These are phyloP conservation scores for Beta macrorhiza DNA, from an alignment of 179 eudicot genomes.

Conservation along the genomic window DNA sequence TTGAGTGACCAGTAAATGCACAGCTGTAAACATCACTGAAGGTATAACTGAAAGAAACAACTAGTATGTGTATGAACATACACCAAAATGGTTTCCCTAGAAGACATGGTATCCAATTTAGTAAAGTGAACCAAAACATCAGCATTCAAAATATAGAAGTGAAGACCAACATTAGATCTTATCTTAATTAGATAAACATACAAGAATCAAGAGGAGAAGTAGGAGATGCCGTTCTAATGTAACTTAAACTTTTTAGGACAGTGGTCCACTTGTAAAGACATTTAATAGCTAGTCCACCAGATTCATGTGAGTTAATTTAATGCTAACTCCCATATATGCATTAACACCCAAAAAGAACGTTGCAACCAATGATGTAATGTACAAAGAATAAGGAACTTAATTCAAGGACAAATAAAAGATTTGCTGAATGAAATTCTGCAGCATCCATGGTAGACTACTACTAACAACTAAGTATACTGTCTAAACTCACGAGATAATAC, in stretches of 20 bases:
- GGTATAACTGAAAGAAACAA: background rate
- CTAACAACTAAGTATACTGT: conserved; percentile 16
- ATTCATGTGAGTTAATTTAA: conserved; percentile 70
- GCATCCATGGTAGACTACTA: background rate
- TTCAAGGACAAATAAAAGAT: conserved; percentile 12
- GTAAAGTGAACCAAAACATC: conserved; percentile 12
- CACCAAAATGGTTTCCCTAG: background rate
- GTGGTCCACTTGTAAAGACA: conserved; percentile 51
- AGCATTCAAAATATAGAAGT: conserved; percentile 3
- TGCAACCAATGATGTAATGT: conserved; percentile 36
- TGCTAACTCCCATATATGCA: conserved; percentile 42
- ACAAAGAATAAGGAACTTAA: conserved; percentile 25
- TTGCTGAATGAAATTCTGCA: background rate
- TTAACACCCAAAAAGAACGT: conserved; percentile 33
- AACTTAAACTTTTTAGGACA: conserved; percentile 31
- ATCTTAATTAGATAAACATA: conserved; percentile 7
- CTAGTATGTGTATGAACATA: background rate
- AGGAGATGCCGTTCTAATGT: conserved; percentile 22
- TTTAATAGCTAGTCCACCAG: conserved; percentile 45
- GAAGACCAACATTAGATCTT: conserved; percentile 17
- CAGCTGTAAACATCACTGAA: background rate
- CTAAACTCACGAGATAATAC: conserved; percentile 33
- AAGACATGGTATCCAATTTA: background rate
- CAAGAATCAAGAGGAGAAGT: conserved; percentile 20
- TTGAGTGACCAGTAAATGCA: background rate